Percentiles rank a stretch among this genome's conserved stretches.
phyloP scores from a whole-genome alignment of 2,329 filamentous ascomycete species.

The Seiridium unicorne region DNA sequence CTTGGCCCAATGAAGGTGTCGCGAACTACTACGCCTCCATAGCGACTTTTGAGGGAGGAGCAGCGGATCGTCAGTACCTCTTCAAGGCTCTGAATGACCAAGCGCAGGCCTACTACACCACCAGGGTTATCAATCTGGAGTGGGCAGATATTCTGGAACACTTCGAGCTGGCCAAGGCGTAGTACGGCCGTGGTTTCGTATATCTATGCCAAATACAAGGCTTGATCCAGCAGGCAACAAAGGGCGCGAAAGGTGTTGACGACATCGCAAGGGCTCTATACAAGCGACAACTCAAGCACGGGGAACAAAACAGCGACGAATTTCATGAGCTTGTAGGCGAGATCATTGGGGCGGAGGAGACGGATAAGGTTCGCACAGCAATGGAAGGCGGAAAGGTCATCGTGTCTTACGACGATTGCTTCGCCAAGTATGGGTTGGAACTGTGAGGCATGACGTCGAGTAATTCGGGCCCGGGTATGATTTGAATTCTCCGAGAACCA shows the following conservation, averaged over 20 bases:
- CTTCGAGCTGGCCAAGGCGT: not conserved
- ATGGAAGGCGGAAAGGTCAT: not conserved
- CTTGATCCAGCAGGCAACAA: not conserved
- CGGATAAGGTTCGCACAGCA: not conserved
- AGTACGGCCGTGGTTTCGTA: not conserved
- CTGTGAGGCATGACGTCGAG: not conserved
- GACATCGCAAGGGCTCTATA: not conserved
- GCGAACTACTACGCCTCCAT: conserved; percentile 5
- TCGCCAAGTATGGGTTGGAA: not conserved
- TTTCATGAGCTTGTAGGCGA: not conserved
- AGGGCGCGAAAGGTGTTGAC: not conserved
- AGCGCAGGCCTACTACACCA: conserved; percentile 4
- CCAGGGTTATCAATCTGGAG: not conserved
- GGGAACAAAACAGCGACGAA: not conserved
- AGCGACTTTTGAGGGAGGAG: not conserved
- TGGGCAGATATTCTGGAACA: not conserved
- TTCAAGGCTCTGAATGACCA: conserved; percentile 1
- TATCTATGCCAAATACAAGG: conserved; percentile 1
- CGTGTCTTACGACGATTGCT: not conserved
- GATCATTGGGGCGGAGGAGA: not conserved
- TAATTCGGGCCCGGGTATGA: not conserved
- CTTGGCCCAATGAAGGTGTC: conserved; percentile 5
- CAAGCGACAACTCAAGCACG: not conserved
- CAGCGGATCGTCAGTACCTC: not conserved
- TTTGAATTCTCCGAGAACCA: not conserved